Base-by-base conservation (phyloP, 139 green algal species). In the Coccomyxa sp. region DNA sequence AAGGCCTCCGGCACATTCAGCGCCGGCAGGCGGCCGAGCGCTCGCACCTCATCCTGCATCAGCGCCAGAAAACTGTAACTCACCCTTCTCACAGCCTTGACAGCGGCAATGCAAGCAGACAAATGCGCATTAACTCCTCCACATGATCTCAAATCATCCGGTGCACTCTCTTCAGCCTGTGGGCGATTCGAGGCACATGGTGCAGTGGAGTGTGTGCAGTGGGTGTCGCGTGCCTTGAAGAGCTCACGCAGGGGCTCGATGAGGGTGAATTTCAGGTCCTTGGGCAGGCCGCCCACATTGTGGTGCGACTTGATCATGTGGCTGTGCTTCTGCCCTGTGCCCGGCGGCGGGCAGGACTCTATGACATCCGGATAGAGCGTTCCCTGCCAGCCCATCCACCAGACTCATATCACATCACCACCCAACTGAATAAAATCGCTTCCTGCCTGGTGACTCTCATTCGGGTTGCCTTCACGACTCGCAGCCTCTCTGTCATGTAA, bases 291-390 rank as follows among this genome's bases (percentile, higher is more conserved):
- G 28, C 97, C 97, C 71, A 99, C 97, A 90, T 99, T 99, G 92
- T 99, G 97, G 88, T 99, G 97, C 81, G 89, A 96, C 92, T 99
- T 99, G 92, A 99, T 99, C 68, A 93, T 99, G 93, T 99, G 97
- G 82, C 88, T 95, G 93, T 99, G 96, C 92, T 98, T 99, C 93
- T 98, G 92, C 77, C 89, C 93, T 66, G 86, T 95, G 82, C 97
- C 97, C 18, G 97, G 97, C 3, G 97, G 97, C 27, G 97, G 97
- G 87, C 95, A 98, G 11, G 93, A 98, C 92, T 99, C 97, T 66
- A 99, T 99, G 4, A 99, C 97, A 82, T 99, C 97, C 0, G 97
- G 97, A 87, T 99, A 99, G 31, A 98, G 90, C n/a, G 96, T 98
- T 31, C 96, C 96, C 90, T 98, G 88, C 79, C 87, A 51, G 38